Conservation (phyloP, 768 basidiomycete genomes). For the Guyanaporus albipodus region DNA sequence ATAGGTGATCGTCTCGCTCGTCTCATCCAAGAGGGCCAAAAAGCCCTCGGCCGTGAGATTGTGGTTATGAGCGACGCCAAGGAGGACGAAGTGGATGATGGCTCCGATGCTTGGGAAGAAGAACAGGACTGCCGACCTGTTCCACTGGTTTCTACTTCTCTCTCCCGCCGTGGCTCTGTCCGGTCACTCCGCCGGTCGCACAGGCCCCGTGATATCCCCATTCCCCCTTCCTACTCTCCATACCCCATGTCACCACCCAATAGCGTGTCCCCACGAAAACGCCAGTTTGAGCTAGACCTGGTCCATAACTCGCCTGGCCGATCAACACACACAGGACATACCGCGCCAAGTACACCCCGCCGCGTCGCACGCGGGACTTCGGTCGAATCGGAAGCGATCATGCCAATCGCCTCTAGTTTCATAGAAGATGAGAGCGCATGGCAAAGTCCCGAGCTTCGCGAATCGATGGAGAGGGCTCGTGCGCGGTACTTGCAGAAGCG, state of each 20-base stretch:
- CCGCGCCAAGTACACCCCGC: slow-evolving; percentile 16
- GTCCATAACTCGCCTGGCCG: slow-evolving; percentile 22
- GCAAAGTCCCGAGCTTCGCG: slow-evolving; percentile 63
- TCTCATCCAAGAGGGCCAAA: slow-evolving; percentile 77
- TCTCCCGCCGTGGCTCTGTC: slow-evolving; percentile 27
- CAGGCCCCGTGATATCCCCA: slow-evolving; percentile 20
- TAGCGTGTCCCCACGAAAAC: slow-evolving; percentile 34
- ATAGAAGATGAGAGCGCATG: slow-evolving; percentile 48
- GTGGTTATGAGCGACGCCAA: slow-evolving; percentile 72
- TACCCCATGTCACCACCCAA: slow-evolving; percentile 26
- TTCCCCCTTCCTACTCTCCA: slow-evolving; percentile 29
- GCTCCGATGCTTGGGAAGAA: slow-evolving; percentile 71
- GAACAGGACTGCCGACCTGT: slow-evolving; percentile 32
- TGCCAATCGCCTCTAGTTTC: slow-evolving; percentile 22
- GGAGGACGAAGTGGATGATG: slow-evolving; percentile 78
- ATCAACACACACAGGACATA: slow-evolving; percentile 12
- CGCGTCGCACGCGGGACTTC: slow-evolving; percentile 30
- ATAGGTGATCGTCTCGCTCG: slow-evolving; percentile 64
- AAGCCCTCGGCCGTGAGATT: slow-evolving; percentile 71
- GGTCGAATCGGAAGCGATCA: slow-evolving; percentile 31
- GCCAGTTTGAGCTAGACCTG: slow-evolving; percentile 27
- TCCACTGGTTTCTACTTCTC: slow-evolving; percentile 9
- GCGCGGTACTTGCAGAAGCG: slow-evolving; percentile 28
- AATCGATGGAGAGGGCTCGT: slow-evolving; percentile 69
- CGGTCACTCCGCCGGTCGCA: slow-evolving; percentile 24